Conservation (phyloP, 176 grass and related monocot species). For the Dendrocalamus sinicus region DNA sequence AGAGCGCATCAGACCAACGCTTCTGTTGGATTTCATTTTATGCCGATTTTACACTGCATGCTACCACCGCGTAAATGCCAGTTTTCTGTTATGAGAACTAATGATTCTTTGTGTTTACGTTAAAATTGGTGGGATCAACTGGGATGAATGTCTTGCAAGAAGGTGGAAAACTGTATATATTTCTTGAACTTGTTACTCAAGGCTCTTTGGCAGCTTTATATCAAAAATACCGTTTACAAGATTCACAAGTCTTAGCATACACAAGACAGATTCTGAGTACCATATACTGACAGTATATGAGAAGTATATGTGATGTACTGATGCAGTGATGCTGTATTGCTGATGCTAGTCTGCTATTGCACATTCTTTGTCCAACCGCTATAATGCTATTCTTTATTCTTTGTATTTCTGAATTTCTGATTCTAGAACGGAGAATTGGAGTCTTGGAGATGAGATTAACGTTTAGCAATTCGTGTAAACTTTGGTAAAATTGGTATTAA, state of each 20-base stretch:
- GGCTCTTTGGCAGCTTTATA: slow-evolving; percentile 90
- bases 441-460: too few species aligned
- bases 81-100: neutral
- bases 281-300: too few species aligned
- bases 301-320: too few species aligned
- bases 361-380: too few species aligned
- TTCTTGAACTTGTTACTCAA: slow-evolving; percentile 97
- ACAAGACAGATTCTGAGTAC: slow-evolving; percentile 84
- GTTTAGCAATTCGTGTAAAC: too few species aligned
- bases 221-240: slow-evolving; percentile 71
- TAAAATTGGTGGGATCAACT: slow-evolving; percentile 22
- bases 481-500: too few species aligned
- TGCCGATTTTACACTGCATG: neutral
- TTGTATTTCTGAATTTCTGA: too few species aligned
- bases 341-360: too few species aligned
- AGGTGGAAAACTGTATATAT: slow-evolving; percentile 80
- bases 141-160: slow-evolving; percentile 38
- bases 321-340: too few species aligned
- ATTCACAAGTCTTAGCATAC: slow-evolving; percentile 92
- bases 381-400: too few species aligned
- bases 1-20: too few species aligned
- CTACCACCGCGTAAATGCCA: neutral
- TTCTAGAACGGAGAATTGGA: too few species aligned
- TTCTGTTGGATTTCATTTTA: neutral
- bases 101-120: slow-evolving; percentile 14